A percentile compares a stretch with the other conserved stretches of the same genome.
phyloP scores from a whole-genome alignment of 192 early-diverging fungal species.

The Phlyctochytrium planicorne region DNA sequence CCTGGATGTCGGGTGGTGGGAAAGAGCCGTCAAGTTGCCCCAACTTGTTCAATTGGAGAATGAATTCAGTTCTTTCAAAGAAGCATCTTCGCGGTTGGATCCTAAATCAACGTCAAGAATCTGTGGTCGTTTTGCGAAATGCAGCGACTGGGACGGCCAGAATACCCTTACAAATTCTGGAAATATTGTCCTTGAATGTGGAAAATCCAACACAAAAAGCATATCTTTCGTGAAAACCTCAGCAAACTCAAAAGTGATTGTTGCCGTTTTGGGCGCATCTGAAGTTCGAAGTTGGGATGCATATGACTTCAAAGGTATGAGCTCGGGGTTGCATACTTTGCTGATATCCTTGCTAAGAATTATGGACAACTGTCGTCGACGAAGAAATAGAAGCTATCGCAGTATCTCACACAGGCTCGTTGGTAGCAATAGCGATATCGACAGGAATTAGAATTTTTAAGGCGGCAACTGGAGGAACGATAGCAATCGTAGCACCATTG shows the following conservation, averaged over 20 bases:
- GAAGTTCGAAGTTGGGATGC: not conserved
- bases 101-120: too few species aligned
- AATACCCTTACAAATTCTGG: too few species aligned
- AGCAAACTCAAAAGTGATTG: not conserved
- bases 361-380: not conserved
- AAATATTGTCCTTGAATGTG: too few species aligned
- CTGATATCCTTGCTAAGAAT: not conserved
- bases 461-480: not conserved
- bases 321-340: too few species aligned
- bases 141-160: too few species aligned
- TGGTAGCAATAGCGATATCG: not conserved
- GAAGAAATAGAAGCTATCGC: not conserved
- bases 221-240: not conserved
- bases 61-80: too few species aligned
- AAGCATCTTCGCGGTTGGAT: too few species aligned
- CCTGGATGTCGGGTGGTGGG: too few species aligned
- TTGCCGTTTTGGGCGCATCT: not conserved
- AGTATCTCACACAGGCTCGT: not conserved
- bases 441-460: not conserved
- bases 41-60: too few species aligned
- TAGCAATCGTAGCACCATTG: not conserved
- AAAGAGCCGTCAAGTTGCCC: too few species aligned
- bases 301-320: not conserved
- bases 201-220: too few species aligned
- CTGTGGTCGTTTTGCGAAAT: too few species aligned